Evolutionary conservation across 1,139 yeast species (phyloP), one percentile per base, ranked within the genome.

Genomic region (Nakaseomyces uthaithaninus): DNA sequence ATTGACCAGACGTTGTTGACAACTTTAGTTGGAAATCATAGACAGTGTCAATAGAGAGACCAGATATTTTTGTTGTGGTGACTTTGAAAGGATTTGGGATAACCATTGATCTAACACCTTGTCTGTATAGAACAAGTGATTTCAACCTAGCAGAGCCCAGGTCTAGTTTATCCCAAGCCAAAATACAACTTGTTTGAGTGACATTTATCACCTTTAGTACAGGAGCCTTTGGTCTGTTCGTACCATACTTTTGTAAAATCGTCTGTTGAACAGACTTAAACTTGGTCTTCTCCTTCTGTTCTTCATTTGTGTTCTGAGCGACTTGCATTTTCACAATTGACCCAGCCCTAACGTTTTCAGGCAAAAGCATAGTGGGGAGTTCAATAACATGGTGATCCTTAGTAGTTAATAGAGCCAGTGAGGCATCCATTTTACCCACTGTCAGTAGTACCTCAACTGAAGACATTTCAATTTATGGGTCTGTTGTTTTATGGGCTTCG

Each of bases 361-460:
- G 99, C 40, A 91, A 69, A 42, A 91, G 67, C 42, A 89, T 79
- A 7, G 97, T 87, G 12, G 99, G 99, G 57, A 91, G 91, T 58
- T 93, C 98, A 52, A 91, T 89, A 47, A 91, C 71, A 61, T 89
- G 96, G 60, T 89, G 97, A 61, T 89, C 96, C 45, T 82, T 76
- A 19, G 99, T 89, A 37, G 94, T 74, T 37, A 91, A 69, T 39
- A 91, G 69, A 23, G 98, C 97, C 62, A 91, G 70, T 1, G 96
- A 87, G 17, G 97, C 95, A 61, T 91, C 98, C 40, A 91, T 71
- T 65, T 89, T 89, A 36, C 98, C 98, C 14, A 91, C 97, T 1
- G 97, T 89, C 39, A 91, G 72, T 35, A 94, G 81, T 10, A 89
- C 96, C 40, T 58, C 62, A 11, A 57, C 52, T 11, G 45, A 36